Evolutionary conservation across 495 filamentous ascomycete genomes (phyloP).

Genomic region (Darksidea phi): DNA sequence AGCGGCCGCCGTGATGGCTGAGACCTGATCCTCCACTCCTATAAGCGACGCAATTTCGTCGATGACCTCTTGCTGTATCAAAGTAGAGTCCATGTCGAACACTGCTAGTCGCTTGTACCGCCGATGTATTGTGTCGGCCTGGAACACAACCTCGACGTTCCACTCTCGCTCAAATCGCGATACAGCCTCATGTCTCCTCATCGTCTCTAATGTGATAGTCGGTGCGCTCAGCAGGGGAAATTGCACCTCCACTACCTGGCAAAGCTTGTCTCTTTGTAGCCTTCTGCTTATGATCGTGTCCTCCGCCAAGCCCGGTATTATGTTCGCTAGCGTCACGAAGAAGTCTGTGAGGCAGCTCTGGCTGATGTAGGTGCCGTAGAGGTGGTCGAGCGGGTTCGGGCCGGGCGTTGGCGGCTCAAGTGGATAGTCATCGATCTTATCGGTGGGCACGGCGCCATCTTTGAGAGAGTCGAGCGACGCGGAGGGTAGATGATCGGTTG

Average conservation of each 20-base stretch:
- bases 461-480: conserved; percentile 22
- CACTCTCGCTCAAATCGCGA: conserved; percentile 81
- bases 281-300: conserved; percentile 65
- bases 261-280: conserved; percentile 21
- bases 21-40: conserved; percentile 67
- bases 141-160: conserved; percentile 79
- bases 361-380: conserved; percentile 74
- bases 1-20: conserved; percentile 81
- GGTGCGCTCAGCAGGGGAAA: conserved; percentile 59
- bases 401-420: conserved; percentile 65
- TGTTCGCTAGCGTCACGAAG: conserved; percentile 60
- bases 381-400: conserved; percentile 62
- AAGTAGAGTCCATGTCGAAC: conserved; percentile 97
- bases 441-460: conserved; percentile 50
- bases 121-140: conserved; percentile 68
- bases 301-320: conserved; percentile 59
- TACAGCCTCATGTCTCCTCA: conserved; percentile 75
- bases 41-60: conserved; percentile 85
- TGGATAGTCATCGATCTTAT: conserved; percentile 66
- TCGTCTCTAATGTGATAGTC: conserved; percentile 66
- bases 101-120: conserved; percentile 77
- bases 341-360: conserved; percentile 81
- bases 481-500: conserved; percentile 23
- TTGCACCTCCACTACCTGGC: conserved; percentile 40
- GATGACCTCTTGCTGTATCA: conserved; percentile 95